Percentiles rank a stretch among this genome's conserved stretches.
These are phyloP conservation scores for Juncus inflexus DNA, from an alignment of 176 grass and related monocot species.

Conservation along the genomic window DNA sequence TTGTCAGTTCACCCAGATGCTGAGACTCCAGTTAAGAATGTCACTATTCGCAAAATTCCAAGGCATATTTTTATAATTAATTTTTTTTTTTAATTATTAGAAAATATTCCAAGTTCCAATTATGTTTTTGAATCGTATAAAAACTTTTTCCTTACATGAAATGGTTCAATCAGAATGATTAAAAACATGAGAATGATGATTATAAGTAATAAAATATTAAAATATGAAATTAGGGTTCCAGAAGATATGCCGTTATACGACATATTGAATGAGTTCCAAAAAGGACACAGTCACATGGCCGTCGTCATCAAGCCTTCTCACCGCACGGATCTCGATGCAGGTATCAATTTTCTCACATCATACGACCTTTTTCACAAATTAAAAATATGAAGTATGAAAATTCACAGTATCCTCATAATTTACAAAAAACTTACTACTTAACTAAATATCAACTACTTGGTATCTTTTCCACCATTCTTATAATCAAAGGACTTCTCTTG, in stretches of 20 bases:
- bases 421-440: background rate
- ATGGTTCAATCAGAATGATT: no score
- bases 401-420: background rate
- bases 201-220: conserved; percentile 2
- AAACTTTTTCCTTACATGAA: no score
- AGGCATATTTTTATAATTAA: conserved; percentile 34
- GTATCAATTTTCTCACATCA: background rate
- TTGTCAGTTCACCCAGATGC: conserved; percentile 56
- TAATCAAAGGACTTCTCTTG: background rate
- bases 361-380: background rate
- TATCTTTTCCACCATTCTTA: background rate
- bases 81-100: conserved; percentile 7
- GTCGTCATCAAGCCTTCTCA: conserved; percentile 62
- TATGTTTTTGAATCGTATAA: no score
- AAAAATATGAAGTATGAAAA: no score
- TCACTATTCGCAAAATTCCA: conserved; percentile 89
- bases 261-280: conserved; percentile 98
- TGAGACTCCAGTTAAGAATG: conserved; percentile 63
- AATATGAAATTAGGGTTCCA: conserved; percentile 40
- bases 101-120: background rate
- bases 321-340: conserved; percentile 1
- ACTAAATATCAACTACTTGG: background rate
- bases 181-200: no score
- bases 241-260: conserved; percentile 95
- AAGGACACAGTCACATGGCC: conserved; percentile 99